A percentile compares a stretch with the other conserved stretches of the same genome.
Evolutionary conservation across 23 red algal species (phyloP).

Genomic region (Pyropia haitanensis): DNA sequence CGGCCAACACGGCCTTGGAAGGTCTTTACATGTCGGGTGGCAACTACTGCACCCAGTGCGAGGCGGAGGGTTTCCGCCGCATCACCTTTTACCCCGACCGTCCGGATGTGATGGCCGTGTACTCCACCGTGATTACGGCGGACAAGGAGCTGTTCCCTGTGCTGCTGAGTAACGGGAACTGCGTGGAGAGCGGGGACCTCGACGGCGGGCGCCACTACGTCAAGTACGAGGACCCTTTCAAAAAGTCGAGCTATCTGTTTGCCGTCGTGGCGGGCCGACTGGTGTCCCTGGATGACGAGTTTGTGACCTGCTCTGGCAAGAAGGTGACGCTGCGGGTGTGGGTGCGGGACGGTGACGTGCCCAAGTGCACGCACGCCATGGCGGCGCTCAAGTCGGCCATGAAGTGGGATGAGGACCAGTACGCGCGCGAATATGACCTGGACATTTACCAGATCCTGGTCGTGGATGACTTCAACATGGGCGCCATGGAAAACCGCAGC

Average conservation of each 20-base stretch:
- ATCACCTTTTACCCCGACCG: slow-evolving; percentile 87
- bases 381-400: slow-evolving; percentile 77
- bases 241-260: slow-evolving; percentile 92
- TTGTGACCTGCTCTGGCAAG: slow-evolving; percentile 59
- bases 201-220: slow-evolving; percentile 51
- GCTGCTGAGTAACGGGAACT: slow-evolving; percentile 87
- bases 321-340: slow-evolving; percentile 64
- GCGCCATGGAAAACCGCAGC: slow-evolving; percentile 97
- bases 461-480: slow-evolving; percentile 89
- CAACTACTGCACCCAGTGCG: slow-evolving; percentile 94
- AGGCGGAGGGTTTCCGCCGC: slow-evolving; percentile 89
- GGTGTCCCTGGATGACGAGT: slow-evolving; percentile 52
- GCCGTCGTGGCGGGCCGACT: slow-evolving; percentile 87
- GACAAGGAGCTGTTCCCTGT: slow-evolving; percentile 56
- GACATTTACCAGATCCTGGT: slow-evolving; percentile 93
- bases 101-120: slow-evolving; percentile 96
- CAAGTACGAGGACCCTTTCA: slow-evolving; percentile 74
- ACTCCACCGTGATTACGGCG: slow-evolving; percentile 41
- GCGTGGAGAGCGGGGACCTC: slow-evolving; percentile 25
- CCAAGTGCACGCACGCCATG: slow-evolving; percentile 77
- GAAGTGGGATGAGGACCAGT: slow-evolving; percentile 94
- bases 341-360: slow-evolving; percentile 70
- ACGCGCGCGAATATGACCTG: slow-evolving; percentile 90
- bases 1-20: slow-evolving; percentile 75
- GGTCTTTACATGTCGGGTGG: slow-evolving; percentile 83